Conservation (phyloP, 768 basidiomycete species). For the Hortiboletus flavorubellus region DNA sequence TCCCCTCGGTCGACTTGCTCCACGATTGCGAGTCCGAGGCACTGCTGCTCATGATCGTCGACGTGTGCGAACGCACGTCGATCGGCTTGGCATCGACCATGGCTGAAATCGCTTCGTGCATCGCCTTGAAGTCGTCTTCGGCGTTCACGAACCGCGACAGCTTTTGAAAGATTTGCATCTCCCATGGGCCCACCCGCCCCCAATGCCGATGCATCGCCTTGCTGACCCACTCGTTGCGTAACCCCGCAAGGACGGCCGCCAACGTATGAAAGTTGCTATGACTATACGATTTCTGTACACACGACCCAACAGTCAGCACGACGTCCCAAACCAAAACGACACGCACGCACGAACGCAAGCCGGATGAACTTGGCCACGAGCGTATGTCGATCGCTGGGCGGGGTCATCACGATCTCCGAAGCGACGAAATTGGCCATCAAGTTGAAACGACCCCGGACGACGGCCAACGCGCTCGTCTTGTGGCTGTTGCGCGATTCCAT, state of each 20-base stretch:
- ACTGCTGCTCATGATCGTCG: slow-evolving; percentile 49
- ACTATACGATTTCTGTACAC: slow-evolving; percentile 69
- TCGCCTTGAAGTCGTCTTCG: slow-evolving; percentile 68
- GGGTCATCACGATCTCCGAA: slow-evolving; percentile 78
- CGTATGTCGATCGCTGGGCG: slow-evolving; percentile 56
- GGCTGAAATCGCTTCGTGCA: slow-evolving; percentile 60
- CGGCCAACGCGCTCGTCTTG: slow-evolving; percentile 69
- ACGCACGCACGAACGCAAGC: slow-evolving; percentile 69
- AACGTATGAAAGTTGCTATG: slow-evolving; percentile 76
- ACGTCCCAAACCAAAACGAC: background rate
- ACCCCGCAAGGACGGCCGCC: slow-evolving; percentile 74
- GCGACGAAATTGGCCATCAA: slow-evolving; percentile 76
- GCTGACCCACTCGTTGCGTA: slow-evolving; percentile 66
- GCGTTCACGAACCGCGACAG: slow-evolving; percentile 63
- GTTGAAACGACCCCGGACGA: slow-evolving; percentile 80
- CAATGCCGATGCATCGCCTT: slow-evolving; percentile 66
- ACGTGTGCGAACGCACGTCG: slow-evolving; percentile 50
- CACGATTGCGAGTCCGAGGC: slow-evolving; percentile 39
- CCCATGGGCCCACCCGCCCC: slow-evolving; percentile 64
- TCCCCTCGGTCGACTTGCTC: slow-evolving; percentile 39
- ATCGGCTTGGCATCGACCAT: slow-evolving; percentile 66
- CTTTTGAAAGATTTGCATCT: slow-evolving; percentile 69
- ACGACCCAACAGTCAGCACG: background rate
- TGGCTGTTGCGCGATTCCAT: slow-evolving; percentile 52
- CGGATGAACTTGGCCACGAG: slow-evolving; percentile 80